phyloP scores from a whole-genome alignment of 2,329 filamentous ascomycete genomes.

The Dactylellina cionopaga region DNA sequence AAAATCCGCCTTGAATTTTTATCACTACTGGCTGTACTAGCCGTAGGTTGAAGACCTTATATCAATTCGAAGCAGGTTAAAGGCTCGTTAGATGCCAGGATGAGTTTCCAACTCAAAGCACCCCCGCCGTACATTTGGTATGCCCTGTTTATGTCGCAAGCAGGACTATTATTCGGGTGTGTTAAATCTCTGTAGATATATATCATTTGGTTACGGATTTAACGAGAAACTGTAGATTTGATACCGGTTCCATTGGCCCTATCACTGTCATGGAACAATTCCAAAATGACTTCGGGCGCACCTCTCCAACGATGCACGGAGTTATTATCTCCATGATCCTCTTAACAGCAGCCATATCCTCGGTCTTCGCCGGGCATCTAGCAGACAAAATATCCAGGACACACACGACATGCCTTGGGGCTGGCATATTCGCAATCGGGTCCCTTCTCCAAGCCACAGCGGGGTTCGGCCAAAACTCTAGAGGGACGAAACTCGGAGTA shows the following conservation, averaged over 20 bases:
- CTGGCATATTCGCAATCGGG: slow-evolving; percentile 67
- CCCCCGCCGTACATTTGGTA: slow-evolving; percentile 48
- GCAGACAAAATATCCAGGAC: slow-evolving; percentile 66
- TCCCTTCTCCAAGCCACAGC: slow-evolving; percentile 67
- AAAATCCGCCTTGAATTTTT: no score
- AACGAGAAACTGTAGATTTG: slow-evolving; percentile 59
- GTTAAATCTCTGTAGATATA: background rate
- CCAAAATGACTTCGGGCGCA: slow-evolving; percentile 64
- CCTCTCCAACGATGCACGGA: slow-evolving; percentile 67
- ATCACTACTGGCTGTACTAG: background rate
- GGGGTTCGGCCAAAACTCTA: slow-evolving; percentile 54
- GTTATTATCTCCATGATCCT: slow-evolving; percentile 70
- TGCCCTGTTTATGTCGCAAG: slow-evolving; percentile 43
- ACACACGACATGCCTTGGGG: slow-evolving; percentile 65
- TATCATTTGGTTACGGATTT: background rate
- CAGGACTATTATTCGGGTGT: slow-evolving; percentile 44
- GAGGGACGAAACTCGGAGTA: slow-evolving; percentile 61
- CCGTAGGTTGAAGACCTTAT: background rate
- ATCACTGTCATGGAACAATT: slow-evolving; percentile 70
- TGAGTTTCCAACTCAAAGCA: slow-evolving; percentile 31
- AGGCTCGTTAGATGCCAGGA: background rate
- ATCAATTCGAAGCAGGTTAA: background rate
- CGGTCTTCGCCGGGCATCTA: slow-evolving; percentile 69
- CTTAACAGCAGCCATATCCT: slow-evolving; percentile 68
- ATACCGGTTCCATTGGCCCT: slow-evolving; percentile 70